phyloP scores from a whole-genome alignment of 306 rosid species.

The Cajanus cajan region DNA sequence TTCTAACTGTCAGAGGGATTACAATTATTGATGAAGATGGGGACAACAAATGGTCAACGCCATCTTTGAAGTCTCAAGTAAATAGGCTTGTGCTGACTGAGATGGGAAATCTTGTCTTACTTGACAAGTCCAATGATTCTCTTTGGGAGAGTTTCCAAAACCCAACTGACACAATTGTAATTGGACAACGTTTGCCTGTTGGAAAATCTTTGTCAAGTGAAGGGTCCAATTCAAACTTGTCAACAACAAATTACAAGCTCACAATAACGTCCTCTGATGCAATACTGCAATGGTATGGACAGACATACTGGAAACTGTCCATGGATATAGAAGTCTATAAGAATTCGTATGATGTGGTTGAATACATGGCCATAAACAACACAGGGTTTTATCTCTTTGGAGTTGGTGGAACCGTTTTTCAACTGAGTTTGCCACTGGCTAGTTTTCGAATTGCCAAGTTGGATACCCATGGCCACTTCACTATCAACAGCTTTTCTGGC shows the following conservation, averaged over 20 bases:
- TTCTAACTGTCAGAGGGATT: constrained; percentile 51
- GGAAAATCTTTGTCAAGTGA: constrained; percentile 54
- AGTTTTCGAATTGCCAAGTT: constrained; percentile 61
- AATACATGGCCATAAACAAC: constrained; percentile 57
- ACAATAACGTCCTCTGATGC: constrained; percentile 57
- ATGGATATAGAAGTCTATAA: constrained; percentile 43
- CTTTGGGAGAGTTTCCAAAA: constrained; percentile 88
- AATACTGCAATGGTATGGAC: constrained; percentile 68
- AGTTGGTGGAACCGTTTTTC: constrained; percentile 49
- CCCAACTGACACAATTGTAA: constrained; percentile 87
- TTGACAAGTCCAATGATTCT: constrained; percentile 60
- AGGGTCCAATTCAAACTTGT: constrained; percentile 47
- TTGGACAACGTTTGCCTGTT: constrained; percentile 60
- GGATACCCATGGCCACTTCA: constrained; percentile 56
- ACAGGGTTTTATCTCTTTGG: constrained; percentile 69
- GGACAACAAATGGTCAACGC: constrained; percentile 75
- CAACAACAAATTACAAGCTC: constrained; percentile 58
- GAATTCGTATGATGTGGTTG: constrained; percentile 42
- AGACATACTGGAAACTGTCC: constrained; percentile 80
- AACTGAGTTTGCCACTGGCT: constrained; percentile 46
- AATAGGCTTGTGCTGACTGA: constrained; percentile 55
- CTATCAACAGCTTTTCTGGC: constrained; percentile 57
- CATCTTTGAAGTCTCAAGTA: constrained; percentile 48
- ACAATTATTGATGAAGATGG: constrained; percentile 42
- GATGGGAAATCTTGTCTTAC: constrained; percentile 71